These are phyloP conservation scores for Craterostigma plantagineum DNA, from an alignment of 257 asterid genomes.

Conservation along the genomic window DNA sequence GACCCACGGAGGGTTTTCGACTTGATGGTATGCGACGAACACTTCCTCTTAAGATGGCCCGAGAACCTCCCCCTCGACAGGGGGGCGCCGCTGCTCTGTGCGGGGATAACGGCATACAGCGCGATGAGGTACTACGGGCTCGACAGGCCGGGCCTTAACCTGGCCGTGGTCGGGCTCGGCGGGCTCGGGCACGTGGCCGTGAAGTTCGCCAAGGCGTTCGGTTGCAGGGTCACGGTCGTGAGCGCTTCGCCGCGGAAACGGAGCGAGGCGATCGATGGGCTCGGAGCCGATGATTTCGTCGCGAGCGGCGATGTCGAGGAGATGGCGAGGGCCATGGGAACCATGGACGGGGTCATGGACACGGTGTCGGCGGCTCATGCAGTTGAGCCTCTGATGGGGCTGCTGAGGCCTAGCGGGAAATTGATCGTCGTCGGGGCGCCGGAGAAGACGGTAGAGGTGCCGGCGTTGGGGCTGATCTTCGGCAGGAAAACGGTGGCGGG, in stretches of 20 bases:
- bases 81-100: conserved; percentile 25
- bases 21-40: conserved; percentile 18
- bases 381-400: conserved; percentile 11
- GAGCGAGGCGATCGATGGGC: conserved; percentile 13
- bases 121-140: conserved; percentile 15
- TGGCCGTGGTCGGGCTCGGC: conserved; percentile 26
- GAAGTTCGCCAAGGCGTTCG: conserved; percentile 23
- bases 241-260: conserved; percentile 16
- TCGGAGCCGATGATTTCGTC: conserved; percentile 23
- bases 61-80: conserved; percentile 15
- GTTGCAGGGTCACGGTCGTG: conserved; percentile 20
- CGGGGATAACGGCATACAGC: conserved; percentile 26
- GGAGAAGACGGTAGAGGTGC: conserved; percentile 20
- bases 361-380: conserved; percentile 17
- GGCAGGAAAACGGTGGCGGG: conserved; percentile 19
- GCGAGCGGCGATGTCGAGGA: conserved; percentile 12
- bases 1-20: conserved; percentile 23
- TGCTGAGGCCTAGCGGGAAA: conserved; percentile 23
- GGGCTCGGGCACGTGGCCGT: conserved; percentile 35
- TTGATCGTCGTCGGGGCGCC: conserved; percentile 18
- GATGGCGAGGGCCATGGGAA: conserved; percentile 18
- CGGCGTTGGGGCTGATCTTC: conserved; percentile 9
- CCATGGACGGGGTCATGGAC: conserved; percentile 20
- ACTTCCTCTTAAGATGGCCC: conserved; percentile 21
- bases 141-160: conserved; percentile 17